Evolutionary conservation across 495 filamentous ascomycete genomes (phyloP).

Genomic region (Podospora pseudopauciseta): DNA sequence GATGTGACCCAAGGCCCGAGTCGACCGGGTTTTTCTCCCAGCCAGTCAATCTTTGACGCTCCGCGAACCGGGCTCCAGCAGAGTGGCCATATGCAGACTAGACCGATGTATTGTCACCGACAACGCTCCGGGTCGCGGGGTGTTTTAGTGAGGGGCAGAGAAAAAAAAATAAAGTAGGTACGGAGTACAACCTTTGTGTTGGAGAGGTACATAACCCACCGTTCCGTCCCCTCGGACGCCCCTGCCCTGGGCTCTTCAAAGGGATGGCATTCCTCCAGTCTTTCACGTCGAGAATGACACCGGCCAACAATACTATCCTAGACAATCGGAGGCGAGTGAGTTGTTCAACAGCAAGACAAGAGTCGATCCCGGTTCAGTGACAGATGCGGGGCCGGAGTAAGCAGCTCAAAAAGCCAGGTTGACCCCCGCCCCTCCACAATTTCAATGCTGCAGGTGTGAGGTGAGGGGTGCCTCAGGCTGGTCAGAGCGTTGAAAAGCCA

Average conservation of each 20-base stretch:
- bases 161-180: not conserved
- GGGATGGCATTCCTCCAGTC: not conserved
- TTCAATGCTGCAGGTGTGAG: not conserved
- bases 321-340: not conserved
- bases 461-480: not conserved
- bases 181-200: not conserved
- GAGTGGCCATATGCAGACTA: not conserved
- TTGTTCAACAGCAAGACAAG: not conserved
- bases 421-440: not conserved
- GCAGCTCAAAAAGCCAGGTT: not conserved
- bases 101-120: slow-evolving; percentile 9
- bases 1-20: slow-evolving; percentile 23
- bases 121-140: slow-evolving; percentile 6
- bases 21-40: slow-evolving; percentile 15
- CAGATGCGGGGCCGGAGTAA: not conserved
- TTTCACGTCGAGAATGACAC: not conserved
- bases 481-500: not conserved
- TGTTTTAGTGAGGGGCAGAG: not conserved
- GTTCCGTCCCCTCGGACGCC: not conserved
- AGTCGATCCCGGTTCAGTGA: not conserved
- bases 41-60: slow-evolving; percentile 13
- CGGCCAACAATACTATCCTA: not conserved
- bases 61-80: slow-evolving; percentile 20
- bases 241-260: not conserved
- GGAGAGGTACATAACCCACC: not conserved